Evolutionary conservation across 441 rosid species (phyloP).

Genomic region (Hura crepitans): DNA sequence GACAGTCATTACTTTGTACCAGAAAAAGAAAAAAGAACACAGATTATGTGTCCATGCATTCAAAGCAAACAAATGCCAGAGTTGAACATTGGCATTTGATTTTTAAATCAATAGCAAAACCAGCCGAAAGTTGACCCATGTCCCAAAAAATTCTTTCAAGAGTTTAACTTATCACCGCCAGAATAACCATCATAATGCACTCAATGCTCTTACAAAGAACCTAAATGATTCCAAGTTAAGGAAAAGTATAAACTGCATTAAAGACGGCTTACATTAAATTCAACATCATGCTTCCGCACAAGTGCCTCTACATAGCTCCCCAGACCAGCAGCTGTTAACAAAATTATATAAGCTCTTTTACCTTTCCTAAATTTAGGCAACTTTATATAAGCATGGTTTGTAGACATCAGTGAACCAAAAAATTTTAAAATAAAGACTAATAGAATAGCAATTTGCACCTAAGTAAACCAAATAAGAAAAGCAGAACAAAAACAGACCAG

Average conservation of each 20-base stretch:
- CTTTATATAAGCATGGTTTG: conserved; percentile 8
- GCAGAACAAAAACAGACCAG: conserved; percentile 46
- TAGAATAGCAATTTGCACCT: background rate
- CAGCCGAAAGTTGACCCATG: background rate
- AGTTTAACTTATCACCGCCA: background rate
- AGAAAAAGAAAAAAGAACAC: background rate
- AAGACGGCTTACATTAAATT: conserved; percentile 62
- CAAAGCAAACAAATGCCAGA: background rate
- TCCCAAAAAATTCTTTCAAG: background rate
- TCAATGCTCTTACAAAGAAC: background rate
- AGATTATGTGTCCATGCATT: background rate
- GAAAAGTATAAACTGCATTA: background rate
- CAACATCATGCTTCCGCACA: conserved; percentile 81
- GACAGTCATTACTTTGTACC: too few relatives aligned
- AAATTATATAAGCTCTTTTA: conserved; percentile 23
- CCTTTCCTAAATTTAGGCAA: background rate
- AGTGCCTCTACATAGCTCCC: conserved; percentile 95
- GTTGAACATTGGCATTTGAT: background rate
- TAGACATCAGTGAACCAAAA: conserved; percentile 1
- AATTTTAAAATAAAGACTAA: background rate
- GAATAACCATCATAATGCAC: background rate
- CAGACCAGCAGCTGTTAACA: conserved; percentile 76
- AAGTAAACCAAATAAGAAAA: conserved; percentile 13
- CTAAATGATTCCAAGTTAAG: background rate
- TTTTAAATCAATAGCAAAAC: background rate